Conservation (phyloP, 2,329 filamentous ascomycete species). For the Colletotrichum kahawae region DNA sequence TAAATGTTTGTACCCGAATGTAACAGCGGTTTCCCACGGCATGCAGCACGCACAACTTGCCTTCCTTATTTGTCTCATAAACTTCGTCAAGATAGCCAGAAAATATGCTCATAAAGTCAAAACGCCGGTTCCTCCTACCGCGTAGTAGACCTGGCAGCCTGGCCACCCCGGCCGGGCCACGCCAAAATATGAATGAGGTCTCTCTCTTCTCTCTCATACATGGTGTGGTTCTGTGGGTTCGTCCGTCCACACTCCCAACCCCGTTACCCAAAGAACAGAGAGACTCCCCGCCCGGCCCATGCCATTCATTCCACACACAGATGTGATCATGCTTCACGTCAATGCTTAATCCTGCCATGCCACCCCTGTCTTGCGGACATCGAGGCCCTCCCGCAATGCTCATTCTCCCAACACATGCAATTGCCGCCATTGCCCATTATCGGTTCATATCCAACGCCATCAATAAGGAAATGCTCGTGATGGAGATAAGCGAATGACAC, state of each 20-base stretch:
- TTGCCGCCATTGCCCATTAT: neutral
- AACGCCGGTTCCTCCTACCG: neutral
- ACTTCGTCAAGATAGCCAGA: neutral
- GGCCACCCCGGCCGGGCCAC: neutral
- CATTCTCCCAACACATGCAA: neutral
- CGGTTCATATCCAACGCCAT: neutral
- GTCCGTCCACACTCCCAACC: neutral
- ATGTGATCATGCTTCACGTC: neutral
- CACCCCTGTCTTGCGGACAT: neutral
- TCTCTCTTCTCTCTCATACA: neutral
- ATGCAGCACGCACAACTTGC: neutral
- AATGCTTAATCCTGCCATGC: slow-evolving; percentile 8
- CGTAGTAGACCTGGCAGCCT: neutral
- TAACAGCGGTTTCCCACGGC: neutral
- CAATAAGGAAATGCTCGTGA: neutral
- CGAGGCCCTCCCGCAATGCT: neutral
- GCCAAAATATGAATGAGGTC: neutral
- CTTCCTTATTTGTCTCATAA: neutral
- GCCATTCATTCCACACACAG: neutral
- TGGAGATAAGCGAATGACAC: neutral
- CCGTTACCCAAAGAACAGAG: neutral
- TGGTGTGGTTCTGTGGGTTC: neutral
- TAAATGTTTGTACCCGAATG: neutral
- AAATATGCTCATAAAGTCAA: neutral
- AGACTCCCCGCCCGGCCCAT: neutral